phyloP scores from a whole-genome alignment of 2,329 filamentous ascomycete genomes.

The Fonsecaea erecta region DNA sequence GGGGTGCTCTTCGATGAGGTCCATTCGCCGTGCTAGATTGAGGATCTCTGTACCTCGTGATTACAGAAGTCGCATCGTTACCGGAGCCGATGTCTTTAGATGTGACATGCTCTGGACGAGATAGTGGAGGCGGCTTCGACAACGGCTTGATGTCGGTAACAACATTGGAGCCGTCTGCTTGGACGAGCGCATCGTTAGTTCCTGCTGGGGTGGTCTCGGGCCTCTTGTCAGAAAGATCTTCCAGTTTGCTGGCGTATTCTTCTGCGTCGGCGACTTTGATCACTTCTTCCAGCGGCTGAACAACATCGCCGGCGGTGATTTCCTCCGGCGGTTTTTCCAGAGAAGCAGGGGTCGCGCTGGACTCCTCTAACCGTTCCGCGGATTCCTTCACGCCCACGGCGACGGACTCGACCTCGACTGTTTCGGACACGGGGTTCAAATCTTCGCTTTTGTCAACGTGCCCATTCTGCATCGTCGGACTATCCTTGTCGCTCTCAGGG shows the following conservation, averaged over 20 bases:
- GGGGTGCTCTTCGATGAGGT: neutral
- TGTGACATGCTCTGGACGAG: slow-evolving; percentile 9
- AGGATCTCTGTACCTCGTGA: too few relatives aligned
- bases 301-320: slow-evolving; percentile 37
- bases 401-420: neutral
- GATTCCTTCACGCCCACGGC: neutral
- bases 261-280: slow-evolving; percentile 30
- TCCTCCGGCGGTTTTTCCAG: slow-evolving; percentile 6
- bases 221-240: neutral
- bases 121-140: slow-evolving; percentile 9
- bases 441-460: neutral
- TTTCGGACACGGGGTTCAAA: neutral
- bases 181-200: slow-evolving; percentile 27
- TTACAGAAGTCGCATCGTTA: neutral
- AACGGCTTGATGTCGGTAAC: slow-evolving; percentile 19
- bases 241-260: slow-evolving; percentile 30
- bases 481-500: neutral
- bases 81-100: neutral
- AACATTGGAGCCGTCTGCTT: slow-evolving; percentile 39
- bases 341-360: neutral
- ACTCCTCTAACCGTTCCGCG: neutral
- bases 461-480: neutral
- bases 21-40: neutral
- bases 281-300: slow-evolving; percentile 41
- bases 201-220: neutral